Base-by-base conservation (phyloP, 768 basidiomycete genomes). In the Boletus sp. region DNA sequence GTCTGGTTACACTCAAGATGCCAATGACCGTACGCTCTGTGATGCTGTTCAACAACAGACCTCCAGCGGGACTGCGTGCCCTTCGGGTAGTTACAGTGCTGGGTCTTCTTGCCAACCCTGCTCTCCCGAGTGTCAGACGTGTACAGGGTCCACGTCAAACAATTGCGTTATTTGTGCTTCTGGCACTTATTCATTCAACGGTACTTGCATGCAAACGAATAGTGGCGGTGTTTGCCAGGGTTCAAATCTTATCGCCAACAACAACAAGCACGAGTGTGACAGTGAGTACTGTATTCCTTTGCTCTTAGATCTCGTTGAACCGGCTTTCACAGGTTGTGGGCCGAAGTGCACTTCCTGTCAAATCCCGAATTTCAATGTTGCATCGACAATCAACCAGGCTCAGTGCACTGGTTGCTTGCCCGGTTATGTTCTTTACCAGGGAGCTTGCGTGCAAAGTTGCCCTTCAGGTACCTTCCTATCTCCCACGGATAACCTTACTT, bases 211-310 rank as follows among this genome's bases (percentile, higher is more conserved):
- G 17, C 71, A 77, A 47, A 77, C 86, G 33, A 81, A 85, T 65
- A 72, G 72, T 15, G 78, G 82, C 58, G 94, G 94, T 4, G 82
- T 90, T 9, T 96, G 94, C 73, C 75, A 81, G 45, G 85, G 84
- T 7, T 80, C 89, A 10, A 81, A 77, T 46, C 75, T 90, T 59
- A 81, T 94, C 36, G 91, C 84, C 20, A 89, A 96, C 62, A 92
- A 91, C 63, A 79, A 81, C 67, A 94, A 93, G 73, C 75, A 80
- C n/a, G 83, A 85, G 63, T 95, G 93, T 66, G 90, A 94, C 65
- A 82, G 92, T 92, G 65, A 71, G 39, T 51, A 29, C 36, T 50
- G 46, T 54, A 7, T 37, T 41, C 47, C 41, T n/a, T 47, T 18
- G 10, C 15, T 17, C 20, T 49, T 17, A 15, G n/a, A 54, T 52